Evolutionary conservation across 768 basidiomycete genomes (phyloP).

Genomic region (Lentinula sp.): DNA sequence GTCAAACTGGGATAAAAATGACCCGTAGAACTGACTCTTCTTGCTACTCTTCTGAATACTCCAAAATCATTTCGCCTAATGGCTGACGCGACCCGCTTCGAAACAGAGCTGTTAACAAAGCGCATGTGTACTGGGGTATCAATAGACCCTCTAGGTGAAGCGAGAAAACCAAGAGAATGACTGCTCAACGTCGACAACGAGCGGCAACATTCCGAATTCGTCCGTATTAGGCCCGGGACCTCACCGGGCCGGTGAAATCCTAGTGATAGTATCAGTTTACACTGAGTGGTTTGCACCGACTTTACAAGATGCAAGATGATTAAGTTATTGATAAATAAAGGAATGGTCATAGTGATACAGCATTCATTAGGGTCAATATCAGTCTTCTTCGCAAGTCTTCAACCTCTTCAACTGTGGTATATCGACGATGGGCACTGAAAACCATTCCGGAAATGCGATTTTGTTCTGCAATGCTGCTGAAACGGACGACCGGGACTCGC

Average conservation of each 20-base stretch:
- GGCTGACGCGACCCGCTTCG: conserved; percentile 42
- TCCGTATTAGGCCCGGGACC: conserved; percentile 17
- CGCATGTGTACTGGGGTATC: conserved; percentile 27
- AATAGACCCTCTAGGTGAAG: not conserved
- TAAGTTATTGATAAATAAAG: not conserved
- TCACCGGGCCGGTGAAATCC: not conserved
- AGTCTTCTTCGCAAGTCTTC: not conserved
- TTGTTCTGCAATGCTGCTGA: not conserved
- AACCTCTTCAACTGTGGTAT: not conserved
- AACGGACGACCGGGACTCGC: not conserved
- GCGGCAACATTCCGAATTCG: conserved; percentile 27
- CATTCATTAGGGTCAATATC: not conserved
- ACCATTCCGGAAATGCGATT: not conserved
- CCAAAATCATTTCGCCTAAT: conserved; percentile 42
- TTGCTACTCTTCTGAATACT: conserved; percentile 25
- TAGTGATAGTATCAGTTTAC: too few relatives aligned
- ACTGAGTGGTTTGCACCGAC: too few relatives aligned
- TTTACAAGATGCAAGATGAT: not conserved
- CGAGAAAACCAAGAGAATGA: conserved; percentile 12
- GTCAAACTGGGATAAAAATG: conserved; percentile 7
- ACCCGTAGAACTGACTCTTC: conserved; percentile 45
- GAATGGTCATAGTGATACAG: not conserved
- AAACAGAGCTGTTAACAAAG: conserved; percentile 44
- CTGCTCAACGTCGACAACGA: conserved; percentile 9
- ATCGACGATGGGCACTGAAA: not conserved